Evolutionary conservation across 768 basidiomycete genomes (phyloP).

Genomic region (Rhodotorula graminis): DNA sequence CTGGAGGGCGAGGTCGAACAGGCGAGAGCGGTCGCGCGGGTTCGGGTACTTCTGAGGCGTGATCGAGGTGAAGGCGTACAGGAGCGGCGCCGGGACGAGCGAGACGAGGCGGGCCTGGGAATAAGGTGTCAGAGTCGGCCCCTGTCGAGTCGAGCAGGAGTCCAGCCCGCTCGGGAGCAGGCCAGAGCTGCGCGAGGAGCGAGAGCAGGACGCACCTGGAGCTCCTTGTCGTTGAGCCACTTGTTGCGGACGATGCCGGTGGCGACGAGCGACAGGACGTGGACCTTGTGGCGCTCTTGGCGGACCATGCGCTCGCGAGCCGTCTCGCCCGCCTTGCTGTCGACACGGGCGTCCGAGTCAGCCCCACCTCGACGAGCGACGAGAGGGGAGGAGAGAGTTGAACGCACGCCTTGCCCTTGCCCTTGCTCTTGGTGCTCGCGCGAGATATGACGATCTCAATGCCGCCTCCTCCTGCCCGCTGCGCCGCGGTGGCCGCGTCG

Average conservation of each 20-base stretch:
- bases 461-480: slow-evolving; percentile 8
- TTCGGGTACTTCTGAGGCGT: slow-evolving; percentile 77
- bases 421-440: slow-evolving; percentile 2
- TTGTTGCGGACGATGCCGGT: slow-evolving; percentile 70
- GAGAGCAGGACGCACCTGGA: slow-evolving; percentile 61
- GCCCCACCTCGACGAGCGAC: not conserved
- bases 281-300: slow-evolving; percentile 80
- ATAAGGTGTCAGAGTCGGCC: not conserved
- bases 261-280: slow-evolving; percentile 72
- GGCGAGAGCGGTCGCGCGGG: slow-evolving; percentile 68
- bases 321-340: slow-evolving; percentile 20
- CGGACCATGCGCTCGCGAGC: slow-evolving; percentile 62
- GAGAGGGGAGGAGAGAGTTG: no score
- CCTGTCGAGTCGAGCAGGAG: no score
- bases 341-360: not conserved
- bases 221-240: slow-evolving; percentile 73
- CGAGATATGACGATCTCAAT: slow-evolving; percentile 68
- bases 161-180: no score
- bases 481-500: slow-evolving; percentile 4
- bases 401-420: slow-evolving; percentile 47
- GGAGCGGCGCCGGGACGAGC: slow-evolving; percentile 70
- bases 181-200: no score
- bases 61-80: slow-evolving; percentile 74
- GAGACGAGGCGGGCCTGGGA: slow-evolving; percentile 80
- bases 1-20: slow-evolving; percentile 76